These are phyloP conservation scores for Suillus weaverae DNA, from an alignment of 768 basidiomycete genomes.

Conservation along the genomic window DNA sequence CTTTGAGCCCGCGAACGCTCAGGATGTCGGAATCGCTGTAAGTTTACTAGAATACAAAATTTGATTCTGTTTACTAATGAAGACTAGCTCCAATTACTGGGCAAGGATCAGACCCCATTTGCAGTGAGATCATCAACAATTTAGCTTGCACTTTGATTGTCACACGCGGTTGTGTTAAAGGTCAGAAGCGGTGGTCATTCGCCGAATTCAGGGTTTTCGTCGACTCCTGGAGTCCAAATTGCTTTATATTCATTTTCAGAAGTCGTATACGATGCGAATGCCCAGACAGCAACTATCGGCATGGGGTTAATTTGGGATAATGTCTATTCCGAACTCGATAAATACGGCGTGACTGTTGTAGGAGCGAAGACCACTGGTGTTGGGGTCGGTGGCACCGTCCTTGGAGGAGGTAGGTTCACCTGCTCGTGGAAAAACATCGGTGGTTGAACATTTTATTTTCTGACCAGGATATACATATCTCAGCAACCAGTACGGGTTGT, in stretches of 20 bases:
- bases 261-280: slow-evolving; percentile 38
- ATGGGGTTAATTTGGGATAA: slow-evolving; percentile 61
- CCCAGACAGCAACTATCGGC: slow-evolving; percentile 40
- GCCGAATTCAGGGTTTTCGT: slow-evolving; percentile 56
- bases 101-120: slow-evolving; percentile 47
- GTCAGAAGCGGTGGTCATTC: slow-evolving; percentile 67
- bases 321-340: slow-evolving; percentile 43
- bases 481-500: slow-evolving; percentile 61
- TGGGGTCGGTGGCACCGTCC: slow-evolving; percentile 56
- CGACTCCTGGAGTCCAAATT: slow-evolving; percentile 61
- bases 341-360: slow-evolving; percentile 52
- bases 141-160: background rate
- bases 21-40: slow-evolving; percentile 53
- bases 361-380: slow-evolving; percentile 58
- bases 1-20: slow-evolving; percentile 56
- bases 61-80: background rate
- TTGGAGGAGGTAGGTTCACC: slow-evolving; percentile 49
- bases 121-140: slow-evolving; percentile 39
- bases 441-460: background rate
- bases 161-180: slow-evolving; percentile 28
- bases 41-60: background rate
- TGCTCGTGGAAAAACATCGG: background rate
- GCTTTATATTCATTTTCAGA: slow-evolving; percentile 50
- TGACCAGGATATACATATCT: slow-evolving; percentile 57
- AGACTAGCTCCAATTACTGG: slow-evolving; percentile 48